Evolutionary conservation across 2,329 filamentous ascomycete species (phyloP), one percentile per base, ranked within the genome.

Genomic region (Aspergillus ibericus): DNA sequence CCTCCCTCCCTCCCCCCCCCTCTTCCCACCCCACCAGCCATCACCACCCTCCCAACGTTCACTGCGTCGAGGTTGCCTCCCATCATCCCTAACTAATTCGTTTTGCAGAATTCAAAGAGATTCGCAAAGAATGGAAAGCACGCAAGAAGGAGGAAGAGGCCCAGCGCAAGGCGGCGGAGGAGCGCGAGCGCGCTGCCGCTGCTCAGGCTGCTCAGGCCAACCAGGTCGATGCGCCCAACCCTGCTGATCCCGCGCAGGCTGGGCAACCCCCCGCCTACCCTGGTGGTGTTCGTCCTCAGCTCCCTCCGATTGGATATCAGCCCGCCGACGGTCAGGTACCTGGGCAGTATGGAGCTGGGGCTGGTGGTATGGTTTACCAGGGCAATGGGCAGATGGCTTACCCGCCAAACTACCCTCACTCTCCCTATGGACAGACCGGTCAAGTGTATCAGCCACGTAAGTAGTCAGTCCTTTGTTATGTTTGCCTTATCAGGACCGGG

Each of bases 131-230:
- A 73, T 99, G 95, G 95, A 99, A 98, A 81, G 91, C 91, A 38
- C 92, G 95, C 71, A 98, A 98, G 86, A 99, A 99, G 91, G 95
- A 98, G 75, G 93, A 98, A 69, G 93, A 98, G 66, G 88, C 88
- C 53, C 84, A 87, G 68, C 90, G 93, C 71, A 97, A 97, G 81
- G 90, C 89, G 12, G 91, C 93, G 9, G 93, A 98, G 64, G 93
- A 97, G 72, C 84, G 88, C 64, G 84, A 88, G 62, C 90, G 93
- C 60, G 57, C 88, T 87, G 75, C 84, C 10, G 84, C 85, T 29
- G 87, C 83, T 5, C 81, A 82, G 32, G 81, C 81, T 44, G 69
- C 67, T 13, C 72, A 75, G 59, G 70, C 71, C 51, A 73, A 65
- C 65, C 74, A 74, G 56, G 75, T 77, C 38, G 74, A 77, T 76